Base-by-base conservation (phyloP, 768 basidiomycete genomes). In the Suillus fuscotomentosus region DNA sequence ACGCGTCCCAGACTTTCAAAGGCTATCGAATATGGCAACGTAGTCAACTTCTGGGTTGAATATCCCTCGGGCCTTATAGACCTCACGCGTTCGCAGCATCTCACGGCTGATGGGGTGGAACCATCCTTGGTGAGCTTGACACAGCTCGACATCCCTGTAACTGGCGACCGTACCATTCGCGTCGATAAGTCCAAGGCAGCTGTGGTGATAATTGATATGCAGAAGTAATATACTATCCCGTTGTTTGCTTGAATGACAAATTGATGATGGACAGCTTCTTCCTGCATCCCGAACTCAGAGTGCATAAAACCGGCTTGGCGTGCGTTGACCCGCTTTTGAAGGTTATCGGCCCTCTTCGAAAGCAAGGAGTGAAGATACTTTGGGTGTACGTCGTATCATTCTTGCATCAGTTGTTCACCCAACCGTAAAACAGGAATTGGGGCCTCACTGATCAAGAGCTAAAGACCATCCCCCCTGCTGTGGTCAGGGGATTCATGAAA, bases 121-220 rank as follows among this genome's bases (percentile, higher is more conserved):
- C 62, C 84, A 69, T 59, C 76, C 69, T 57, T 75, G 74, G 60
- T 75, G 68, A 66, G 62, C 63, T 50, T 76, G 65, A 53, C 69
- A 55, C 86, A 88, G 66, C 71, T 81, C 13, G 88, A 90, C 42
- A 79, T 90, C 42, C 73, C 78, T 4, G 87, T 86, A 5, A 79
- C 86, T 64, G 82, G 83, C 20, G 79, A 81, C 24, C 79, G 86
- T 27, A 77, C 74, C 22, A 73, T 89, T 55, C 78, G 88, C 59
- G 75, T 88, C 34, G 78, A 84, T 68, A 80, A 78, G 41, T 74
- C 80, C 38, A 73, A 78, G 56, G 83, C 81, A 20, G 88, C 88
- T 11, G 73, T 85, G 61, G 83, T 89, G n/a, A 79, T 90, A 22
- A 81, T 89, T 60, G 89, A 89, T 69, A 90, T 90, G 89, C 89